Conservation (phyloP, 2,329 filamentous ascomycete genomes). For the Metarhizium humberi region DNA sequence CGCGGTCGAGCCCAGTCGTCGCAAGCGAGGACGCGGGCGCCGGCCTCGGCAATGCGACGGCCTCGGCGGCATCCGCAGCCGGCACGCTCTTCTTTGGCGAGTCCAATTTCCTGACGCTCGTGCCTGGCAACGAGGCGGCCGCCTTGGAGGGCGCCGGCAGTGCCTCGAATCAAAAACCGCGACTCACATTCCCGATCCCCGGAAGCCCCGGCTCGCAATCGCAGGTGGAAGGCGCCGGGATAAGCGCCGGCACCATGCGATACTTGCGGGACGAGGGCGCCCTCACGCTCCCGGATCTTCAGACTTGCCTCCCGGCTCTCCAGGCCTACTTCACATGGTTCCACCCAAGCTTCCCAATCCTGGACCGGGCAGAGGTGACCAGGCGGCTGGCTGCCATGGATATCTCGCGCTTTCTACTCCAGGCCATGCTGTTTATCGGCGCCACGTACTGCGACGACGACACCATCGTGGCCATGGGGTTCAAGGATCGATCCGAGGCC, state of each 20-base stretch:
- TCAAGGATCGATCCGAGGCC: slow-evolving; percentile 37
- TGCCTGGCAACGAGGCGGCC: slow-evolving; percentile 14
- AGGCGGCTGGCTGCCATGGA: slow-evolving; percentile 27
- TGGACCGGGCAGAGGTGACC: slow-evolving; percentile 36
- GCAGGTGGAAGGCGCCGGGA: slow-evolving; percentile 20
- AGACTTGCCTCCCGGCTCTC: slow-evolving; percentile 32
- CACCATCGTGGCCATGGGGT: slow-evolving; percentile 33
- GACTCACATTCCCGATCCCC: slow-evolving; percentile 21
- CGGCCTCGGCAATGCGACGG: background rate
- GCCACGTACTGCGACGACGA: slow-evolving; percentile 41
- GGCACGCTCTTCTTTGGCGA: slow-evolving; percentile 27
- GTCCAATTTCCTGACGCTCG: slow-evolving; percentile 28
- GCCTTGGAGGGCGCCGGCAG: background rate
- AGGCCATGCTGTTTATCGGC: slow-evolving; percentile 45
- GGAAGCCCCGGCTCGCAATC: slow-evolving; percentile 15
- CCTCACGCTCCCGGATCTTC: slow-evolving; percentile 34
- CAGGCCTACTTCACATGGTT: slow-evolving; percentile 47
- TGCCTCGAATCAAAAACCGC: slow-evolving; percentile 11
- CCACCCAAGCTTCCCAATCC: slow-evolving; percentile 45
- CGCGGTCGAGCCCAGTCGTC: background rate
- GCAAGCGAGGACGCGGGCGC: slow-evolving; percentile 1
- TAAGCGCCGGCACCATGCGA: slow-evolving; percentile 36
- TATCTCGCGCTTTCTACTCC: slow-evolving; percentile 39
- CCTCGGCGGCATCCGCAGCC: slow-evolving; percentile 11
- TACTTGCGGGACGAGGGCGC: slow-evolving; percentile 35